These are phyloP conservation scores for Suillus fuscotomentosus DNA, from an alignment of 768 basidiomycete species.

Conservation along the genomic window DNA sequence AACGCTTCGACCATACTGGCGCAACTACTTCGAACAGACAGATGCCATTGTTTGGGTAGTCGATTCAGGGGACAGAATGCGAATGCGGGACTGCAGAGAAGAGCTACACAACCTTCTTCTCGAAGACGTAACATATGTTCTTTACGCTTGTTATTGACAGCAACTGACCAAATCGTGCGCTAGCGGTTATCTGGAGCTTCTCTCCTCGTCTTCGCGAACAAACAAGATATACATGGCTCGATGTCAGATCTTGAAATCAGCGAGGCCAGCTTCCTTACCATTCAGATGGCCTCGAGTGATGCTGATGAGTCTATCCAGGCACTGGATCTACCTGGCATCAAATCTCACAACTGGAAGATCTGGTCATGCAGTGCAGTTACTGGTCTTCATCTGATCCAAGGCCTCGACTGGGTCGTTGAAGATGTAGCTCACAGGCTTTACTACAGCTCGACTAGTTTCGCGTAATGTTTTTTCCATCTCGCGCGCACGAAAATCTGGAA, in stretches of 20 bases:
- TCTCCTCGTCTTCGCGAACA: constrained; percentile 94
- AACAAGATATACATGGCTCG: constrained; percentile 91
- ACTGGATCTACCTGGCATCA: constrained; percentile 79
- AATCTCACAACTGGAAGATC: constrained; percentile 88
- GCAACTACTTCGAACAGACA: constrained; percentile 98
- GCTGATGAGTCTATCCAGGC: constrained; percentile 44
- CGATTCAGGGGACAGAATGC: constrained; percentile 88
- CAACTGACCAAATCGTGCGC: background rate
- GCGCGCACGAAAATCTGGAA: too few species aligned
- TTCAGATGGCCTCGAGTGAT: background rate
- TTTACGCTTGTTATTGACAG: background rate
- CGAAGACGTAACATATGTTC: constrained; percentile 73
- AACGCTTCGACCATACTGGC: constrained; percentile 95
- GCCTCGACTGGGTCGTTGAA: constrained; percentile 89
- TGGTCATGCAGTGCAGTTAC: constrained; percentile 92
- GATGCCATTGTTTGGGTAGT: constrained; percentile 99
- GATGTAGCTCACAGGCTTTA: constrained; percentile 88
- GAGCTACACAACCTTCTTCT: constrained; percentile 84
- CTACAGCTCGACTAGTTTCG: constrained; percentile 52
- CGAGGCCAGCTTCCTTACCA: constrained; percentile 52
- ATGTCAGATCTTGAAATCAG: constrained; percentile 82
- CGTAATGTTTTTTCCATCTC: constrained; percentile 4
- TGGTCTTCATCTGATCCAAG: constrained; percentile 78
- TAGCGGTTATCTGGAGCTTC: constrained; percentile 96
- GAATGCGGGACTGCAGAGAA: constrained; percentile 85